Evolutionary conservation across 805 yeast genomes (phyloP), one percentile per base, ranked within the genome.

Genomic region (Sporopachydermia lactativora): DNA sequence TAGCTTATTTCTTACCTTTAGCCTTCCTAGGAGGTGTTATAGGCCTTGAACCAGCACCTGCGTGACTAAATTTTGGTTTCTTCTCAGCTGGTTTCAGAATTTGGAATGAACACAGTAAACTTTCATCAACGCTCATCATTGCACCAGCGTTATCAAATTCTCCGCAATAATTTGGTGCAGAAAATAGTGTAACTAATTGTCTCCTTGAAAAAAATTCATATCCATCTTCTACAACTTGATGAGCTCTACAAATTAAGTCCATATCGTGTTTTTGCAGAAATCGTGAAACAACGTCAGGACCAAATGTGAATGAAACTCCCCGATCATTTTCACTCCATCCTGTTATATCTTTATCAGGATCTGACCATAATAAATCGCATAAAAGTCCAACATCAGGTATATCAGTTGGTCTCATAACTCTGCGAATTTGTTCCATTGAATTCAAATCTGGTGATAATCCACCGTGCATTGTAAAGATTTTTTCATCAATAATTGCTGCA

Each of bases 241-340:
- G 98, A 38, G 97, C 97, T 60, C 98, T 77, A 67, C 97, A 92
- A 54, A 89, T 88, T 56, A 89, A 75, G 63, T 92, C 97, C 92
- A 89, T 83, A 59, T 89, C 97, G 62, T 89, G 97, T 57, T 86
- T 88, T 61, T 89, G 96, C 60, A 92, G 67, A 60, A 89, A 89
- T 63, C 97, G 73, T 50, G 95, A 82, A 41, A 89, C 97, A 41
- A 89, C 97, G 61, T 89, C 98, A 5, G 97, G 97, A n/a, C 97
- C 97, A 65, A 92, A 89, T n/a, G 97, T 89, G 63, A 88, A 89
- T 17, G 96, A 86, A 46, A 89, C 97, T 58, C 97, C 97, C 65
- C 98, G 82, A 66, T 92, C 98, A 61, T 92, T 89, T 66, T 92
- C 98, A 52, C 94, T 81, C 98, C 98, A 89, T 15, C 97, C 98